Base-by-base conservation (phyloP, 2,329 filamentous ascomycete species). In the Elsinoe arachidis region DNA sequence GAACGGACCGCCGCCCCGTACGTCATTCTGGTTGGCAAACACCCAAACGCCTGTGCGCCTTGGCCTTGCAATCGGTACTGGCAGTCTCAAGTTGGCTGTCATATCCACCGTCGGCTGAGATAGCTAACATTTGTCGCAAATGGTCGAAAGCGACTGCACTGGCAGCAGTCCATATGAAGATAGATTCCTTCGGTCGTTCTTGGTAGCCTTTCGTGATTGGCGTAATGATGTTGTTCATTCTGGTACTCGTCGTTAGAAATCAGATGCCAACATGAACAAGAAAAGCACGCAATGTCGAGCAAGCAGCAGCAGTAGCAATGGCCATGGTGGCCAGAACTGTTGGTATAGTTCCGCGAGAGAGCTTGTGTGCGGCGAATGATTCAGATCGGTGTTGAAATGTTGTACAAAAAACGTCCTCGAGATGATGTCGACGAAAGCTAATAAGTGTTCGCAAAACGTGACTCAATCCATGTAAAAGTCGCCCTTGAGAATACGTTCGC, bases 401-500 rank as follows among this genome's bases (percentile, higher is more conserved):
- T 35, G n/a, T 51, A 51, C 46, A 51, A 14, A 51, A 34, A 26
- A 34, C 15, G 14, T 35, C 30, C 2, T 51, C 41, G 19, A 46
- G 10, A 14, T 26, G 21, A 2, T 12, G 41, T 26, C 17, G 19
- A n/a, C 21, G 12, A 39, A 10, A 39, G 17, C 1, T 51, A 26
- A 9, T 3, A 34, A 35, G 46, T 15, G 11, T 2, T 34, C 12
- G 33, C 10, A 2, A 6, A 17, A n/a, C 14, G 30, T 46, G 1
- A n/a, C 26, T 60, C 53, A 96, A 69, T 96, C 91, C 90, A 97
- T 96, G 76, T 93, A 93, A 67, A 99, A 97, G 68, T 99, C 93
- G 46, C 92, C 93, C 76, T 96, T 93, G 64, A 99, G 80, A 66
- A 99, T 97, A 64, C 95, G 84, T 79, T 99, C 93, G 73, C 96